phyloP scores from a whole-genome alignment of 768 basidiomycete genomes.

The Podaxis sp. region DNA sequence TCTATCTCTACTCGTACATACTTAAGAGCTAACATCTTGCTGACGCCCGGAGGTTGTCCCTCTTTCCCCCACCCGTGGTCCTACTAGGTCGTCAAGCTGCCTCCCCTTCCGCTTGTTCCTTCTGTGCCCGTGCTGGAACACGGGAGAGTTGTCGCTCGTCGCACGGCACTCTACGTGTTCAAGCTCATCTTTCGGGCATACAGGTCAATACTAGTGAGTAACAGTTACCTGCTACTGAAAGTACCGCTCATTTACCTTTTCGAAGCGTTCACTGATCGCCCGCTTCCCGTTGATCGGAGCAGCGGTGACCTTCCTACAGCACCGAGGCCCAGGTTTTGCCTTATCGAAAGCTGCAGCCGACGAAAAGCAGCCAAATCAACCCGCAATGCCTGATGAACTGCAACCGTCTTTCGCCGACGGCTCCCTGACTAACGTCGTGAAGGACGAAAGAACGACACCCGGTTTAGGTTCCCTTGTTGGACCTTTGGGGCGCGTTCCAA shows the following conservation, averaged over 20 bases:
- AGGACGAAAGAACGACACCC: neutral
- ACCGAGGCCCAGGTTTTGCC: neutral
- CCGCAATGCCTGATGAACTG: neutral
- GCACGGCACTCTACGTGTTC: neutral
- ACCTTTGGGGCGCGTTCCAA: neutral
- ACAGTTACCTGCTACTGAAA: neutral
- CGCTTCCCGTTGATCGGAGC: neutral
- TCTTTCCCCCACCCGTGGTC: neutral
- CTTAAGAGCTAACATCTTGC: neutral
- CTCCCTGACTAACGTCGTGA: neutral
- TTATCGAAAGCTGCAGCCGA: neutral
- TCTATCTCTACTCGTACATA: neutral
- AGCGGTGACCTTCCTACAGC: neutral
- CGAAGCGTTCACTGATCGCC: neutral
- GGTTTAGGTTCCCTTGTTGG: neutral
- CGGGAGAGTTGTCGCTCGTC: neutral
- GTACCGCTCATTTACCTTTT: neutral
- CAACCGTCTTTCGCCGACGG: neutral
- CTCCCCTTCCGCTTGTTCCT: neutral
- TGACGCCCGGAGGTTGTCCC: neutral
- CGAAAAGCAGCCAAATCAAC: neutral
- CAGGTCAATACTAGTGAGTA: neutral
- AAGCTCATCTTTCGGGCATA: conserved; percentile 1
- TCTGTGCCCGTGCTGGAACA: neutral
- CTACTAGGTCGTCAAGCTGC: neutral